A percentile compares a stretch with the other conserved stretches of the same genome.
Conservation (phyloP, 1,139 yeast genomes). For the Candida gigantensis region DNA sequence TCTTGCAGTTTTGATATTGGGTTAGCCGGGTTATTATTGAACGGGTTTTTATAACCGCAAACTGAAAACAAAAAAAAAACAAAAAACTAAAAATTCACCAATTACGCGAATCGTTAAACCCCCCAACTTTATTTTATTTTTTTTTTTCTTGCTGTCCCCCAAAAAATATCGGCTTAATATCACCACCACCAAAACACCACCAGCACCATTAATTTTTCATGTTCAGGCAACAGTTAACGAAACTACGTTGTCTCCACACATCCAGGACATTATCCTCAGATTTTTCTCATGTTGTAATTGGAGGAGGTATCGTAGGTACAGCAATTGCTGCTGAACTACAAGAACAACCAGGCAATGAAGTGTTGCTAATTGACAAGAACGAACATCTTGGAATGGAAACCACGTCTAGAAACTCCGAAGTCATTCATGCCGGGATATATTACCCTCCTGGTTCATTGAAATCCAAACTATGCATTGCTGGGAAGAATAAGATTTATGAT, state of each 20-base stretch:
- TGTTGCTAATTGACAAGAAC: slow-evolving; percentile 71
- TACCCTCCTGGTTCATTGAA: slow-evolving; percentile 71
- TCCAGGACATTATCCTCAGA: slow-evolving; percentile 32
- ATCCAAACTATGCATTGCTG: slow-evolving; percentile 69
- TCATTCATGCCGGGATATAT: slow-evolving; percentile 87
- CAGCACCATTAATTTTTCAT: too few relatives aligned
- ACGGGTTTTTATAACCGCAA: too few relatives aligned
- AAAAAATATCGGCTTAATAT: not conserved
- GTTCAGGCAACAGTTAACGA: slow-evolving; percentile 1
- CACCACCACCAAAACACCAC: not conserved
- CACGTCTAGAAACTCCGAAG: slow-evolving; percentile 86
- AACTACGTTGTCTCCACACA: slow-evolving; percentile 9
- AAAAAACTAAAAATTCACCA: too few relatives aligned
- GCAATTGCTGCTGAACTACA: slow-evolving; percentile 76
- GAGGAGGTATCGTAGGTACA: slow-evolving; percentile 88
- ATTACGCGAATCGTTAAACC: too few relatives aligned
- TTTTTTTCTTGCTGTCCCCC: not conserved
- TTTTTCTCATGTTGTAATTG: slow-evolving; percentile 78
- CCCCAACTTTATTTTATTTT: not conserved
- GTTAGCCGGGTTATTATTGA: too few relatives aligned
- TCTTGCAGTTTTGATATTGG: too few relatives aligned
- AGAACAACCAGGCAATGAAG: slow-evolving; percentile 41
- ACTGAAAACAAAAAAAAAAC: too few relatives aligned
- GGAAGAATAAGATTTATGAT: slow-evolving; percentile 65
- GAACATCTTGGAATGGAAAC: slow-evolving; percentile 72